Evolutionary conservation across 495 filamentous ascomycete species (phyloP), one percentile per base, ranked within the genome.

Genomic region (Xylaria longipes): DNA sequence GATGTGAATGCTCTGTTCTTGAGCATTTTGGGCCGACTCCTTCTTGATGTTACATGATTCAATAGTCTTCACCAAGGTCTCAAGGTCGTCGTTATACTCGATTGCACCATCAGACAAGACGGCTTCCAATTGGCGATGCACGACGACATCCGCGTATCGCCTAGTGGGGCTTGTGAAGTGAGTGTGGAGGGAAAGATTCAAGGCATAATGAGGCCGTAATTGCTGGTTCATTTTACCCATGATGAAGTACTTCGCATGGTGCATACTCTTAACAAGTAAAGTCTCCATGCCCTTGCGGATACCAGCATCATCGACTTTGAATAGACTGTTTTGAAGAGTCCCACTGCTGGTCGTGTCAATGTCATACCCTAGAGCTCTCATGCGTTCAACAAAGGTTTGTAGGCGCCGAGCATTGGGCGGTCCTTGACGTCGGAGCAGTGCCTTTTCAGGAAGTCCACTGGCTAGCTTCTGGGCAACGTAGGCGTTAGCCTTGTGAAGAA

Each of bases 31-130:
- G 0, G 97, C 95, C 5, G 96, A 98, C 77, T 99, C 96, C 80
- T 99, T 99, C 90, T 98, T 99, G 77, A 92, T 97, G 82, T 98
- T 99, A 87, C 94, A 97, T 71, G 93, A 90, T 80, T 99, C 96
- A 25, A 95, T 93, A 61, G 92, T 97, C 88, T 99, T 99, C 75
- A 87, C 90, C 37, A 99, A 83, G 57, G 88, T 90, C 75, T 99
- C 96, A 58, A 93, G 79, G 75, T 99, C 96, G 70, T 99, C 96
- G 9, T 84, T 89, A 80, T 97, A 98, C 73, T 97, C 95, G 66
- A 92, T 86, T 43, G 91, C 84, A 48, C 92, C 93, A 60, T 93
- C 89, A 7, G 94, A 97, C 58, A 99, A 87, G 62, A 94, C 89
- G 58, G 92, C 86, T 73, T 98, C 96, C 25, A 99, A 88, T 79